A percentile compares a stretch with the other conserved stretches of the same genome.
Conservation (phyloP, 75 land plant species). For the Pinus tabuliformis region DNA sequence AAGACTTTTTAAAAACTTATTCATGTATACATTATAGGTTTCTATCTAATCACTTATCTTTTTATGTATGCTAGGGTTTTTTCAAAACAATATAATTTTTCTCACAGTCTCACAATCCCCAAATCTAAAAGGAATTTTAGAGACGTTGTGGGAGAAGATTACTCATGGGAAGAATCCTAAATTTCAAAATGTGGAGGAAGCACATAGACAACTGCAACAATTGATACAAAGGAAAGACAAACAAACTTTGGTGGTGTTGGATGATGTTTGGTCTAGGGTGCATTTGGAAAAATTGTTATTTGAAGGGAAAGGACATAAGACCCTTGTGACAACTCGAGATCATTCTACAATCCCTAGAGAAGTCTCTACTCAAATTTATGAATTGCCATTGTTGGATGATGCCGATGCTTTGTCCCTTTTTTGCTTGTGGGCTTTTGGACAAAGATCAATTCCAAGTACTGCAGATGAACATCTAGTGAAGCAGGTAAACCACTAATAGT, state of each 20-base stretch:
- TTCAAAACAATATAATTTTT: constrained; percentile 10
- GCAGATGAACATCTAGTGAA: neutral
- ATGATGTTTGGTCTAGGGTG: no score
- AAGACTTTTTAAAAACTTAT: no score
- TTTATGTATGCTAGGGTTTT: no score
- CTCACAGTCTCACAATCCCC: constrained; percentile 59
- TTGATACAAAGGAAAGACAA: neutral
- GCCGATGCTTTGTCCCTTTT: constrained; percentile 48
- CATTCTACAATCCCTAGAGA: neutral
- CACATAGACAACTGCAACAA: neutral
- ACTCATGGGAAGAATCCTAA: neutral
- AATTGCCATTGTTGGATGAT: constrained; percentile 15
- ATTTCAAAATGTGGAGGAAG: neutral
- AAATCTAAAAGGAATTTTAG: constrained; percentile 1
- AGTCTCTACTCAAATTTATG: neutral
- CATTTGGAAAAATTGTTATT: no score
- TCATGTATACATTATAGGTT: no score
- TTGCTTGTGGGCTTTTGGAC: constrained; percentile 12
- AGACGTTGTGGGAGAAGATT: constrained; percentile 24
- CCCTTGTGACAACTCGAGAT: neutral
- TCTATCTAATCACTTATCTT: no score
- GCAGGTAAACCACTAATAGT: neutral
- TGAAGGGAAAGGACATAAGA: neutral
- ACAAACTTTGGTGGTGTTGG: no score
- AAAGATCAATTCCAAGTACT: neutral